Percentiles rank a stretch among this genome's conserved stretches.
Conservation (phyloP, 2,329 filamentous ascomycete genomes). For the Domatiomyces globalis region DNA sequence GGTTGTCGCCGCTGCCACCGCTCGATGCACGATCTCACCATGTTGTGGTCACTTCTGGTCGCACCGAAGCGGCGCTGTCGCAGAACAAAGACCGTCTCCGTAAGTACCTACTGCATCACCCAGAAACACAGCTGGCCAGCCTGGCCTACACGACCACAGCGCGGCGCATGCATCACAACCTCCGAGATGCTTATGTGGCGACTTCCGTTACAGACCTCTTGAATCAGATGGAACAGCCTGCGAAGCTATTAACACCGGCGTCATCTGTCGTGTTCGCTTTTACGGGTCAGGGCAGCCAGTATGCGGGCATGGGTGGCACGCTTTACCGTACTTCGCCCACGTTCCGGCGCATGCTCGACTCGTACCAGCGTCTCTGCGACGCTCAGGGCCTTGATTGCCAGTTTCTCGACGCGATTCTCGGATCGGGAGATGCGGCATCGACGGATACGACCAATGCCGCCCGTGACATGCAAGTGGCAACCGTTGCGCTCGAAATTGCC, state of each 20-base stretch:
- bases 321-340: constrained; percentile 22
- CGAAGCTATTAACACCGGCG: constrained; percentile 20
- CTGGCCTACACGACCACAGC: constrained; percentile 2
- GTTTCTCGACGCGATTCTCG: constrained; percentile 25
- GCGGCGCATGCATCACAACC: constrained; percentile 32
- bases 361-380: constrained; percentile 22
- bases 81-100: constrained; percentile 23
- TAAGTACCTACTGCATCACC: constrained; percentile 4
- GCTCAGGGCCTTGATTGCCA: constrained; percentile 25
- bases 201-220: constrained; percentile 21
- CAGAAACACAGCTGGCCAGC: not conserved
- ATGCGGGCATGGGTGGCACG: constrained; percentile 25
- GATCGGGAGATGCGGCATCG: constrained; percentile 20
- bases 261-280: constrained; percentile 25
- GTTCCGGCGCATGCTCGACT: constrained; percentile 22
- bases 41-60: constrained; percentile 42
- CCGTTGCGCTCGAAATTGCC: constrained; percentile 27
- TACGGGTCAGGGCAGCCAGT: constrained; percentile 28
- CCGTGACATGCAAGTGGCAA: constrained; percentile 24
- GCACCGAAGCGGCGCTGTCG: constrained; percentile 38
- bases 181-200: constrained; percentile 19
- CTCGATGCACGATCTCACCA: constrained; percentile 40
- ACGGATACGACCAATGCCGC: constrained; percentile 22
- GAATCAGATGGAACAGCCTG: constrained; percentile 20
- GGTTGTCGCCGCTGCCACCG: constrained; percentile 41